These are phyloP conservation scores for Hypoxylon sp. DNA, from an alignment of 2,329 filamentous ascomycete species.

Conservation along the genomic window DNA sequence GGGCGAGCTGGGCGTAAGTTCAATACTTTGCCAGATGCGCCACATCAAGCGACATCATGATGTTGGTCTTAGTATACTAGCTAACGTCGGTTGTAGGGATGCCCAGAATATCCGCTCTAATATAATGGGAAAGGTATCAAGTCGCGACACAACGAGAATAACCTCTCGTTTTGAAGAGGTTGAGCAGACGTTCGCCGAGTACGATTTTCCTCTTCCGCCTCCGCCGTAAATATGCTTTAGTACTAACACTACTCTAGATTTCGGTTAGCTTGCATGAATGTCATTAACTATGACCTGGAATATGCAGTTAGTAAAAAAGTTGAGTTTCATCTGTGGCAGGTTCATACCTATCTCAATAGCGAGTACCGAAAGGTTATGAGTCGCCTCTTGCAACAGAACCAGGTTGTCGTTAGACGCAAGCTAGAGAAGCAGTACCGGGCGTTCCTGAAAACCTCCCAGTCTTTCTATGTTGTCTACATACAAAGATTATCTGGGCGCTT, in stretches of 20 bases:
- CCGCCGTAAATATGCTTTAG: slow-evolving; percentile 26
- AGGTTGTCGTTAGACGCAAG: slow-evolving; percentile 78
- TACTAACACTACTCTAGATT: slow-evolving; percentile 64
- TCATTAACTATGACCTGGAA: slow-evolving; percentile 80
- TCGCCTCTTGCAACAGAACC: slow-evolving; percentile 66
- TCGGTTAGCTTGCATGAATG: slow-evolving; percentile 78
- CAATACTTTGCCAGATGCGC: slow-evolving; percentile 20
- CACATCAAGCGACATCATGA: slow-evolving; percentile 9
- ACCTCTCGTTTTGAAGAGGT: slow-evolving; percentile 53
- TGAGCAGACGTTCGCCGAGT: slow-evolving; percentile 55
- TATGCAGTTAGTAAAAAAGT: slow-evolving; percentile 74
- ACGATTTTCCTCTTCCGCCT: slow-evolving; percentile 35
- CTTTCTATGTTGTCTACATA: slow-evolving; percentile 90
- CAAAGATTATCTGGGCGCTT: slow-evolving; percentile 78
- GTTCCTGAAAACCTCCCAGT: slow-evolving; percentile 89
- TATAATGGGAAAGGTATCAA: slow-evolving; percentile 47
- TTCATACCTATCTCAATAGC: slow-evolving; percentile 82
- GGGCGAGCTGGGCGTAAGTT: slow-evolving; percentile 52
- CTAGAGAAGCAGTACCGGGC: slow-evolving; percentile 84
- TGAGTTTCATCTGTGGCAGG: slow-evolving; percentile 82
- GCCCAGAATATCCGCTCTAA: slow-evolving; percentile 52
- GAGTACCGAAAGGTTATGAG: slow-evolving; percentile 81
- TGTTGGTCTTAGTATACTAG: slow-evolving; percentile 10
- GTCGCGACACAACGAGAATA: slow-evolving; percentile 49
- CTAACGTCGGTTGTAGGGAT: slow-evolving; percentile 45